Percentiles rank a stretch among this genome's conserved stretches.
Conservation (phyloP, 2,329 filamentous ascomycete species). For the Corynespora cassiicola region DNA sequence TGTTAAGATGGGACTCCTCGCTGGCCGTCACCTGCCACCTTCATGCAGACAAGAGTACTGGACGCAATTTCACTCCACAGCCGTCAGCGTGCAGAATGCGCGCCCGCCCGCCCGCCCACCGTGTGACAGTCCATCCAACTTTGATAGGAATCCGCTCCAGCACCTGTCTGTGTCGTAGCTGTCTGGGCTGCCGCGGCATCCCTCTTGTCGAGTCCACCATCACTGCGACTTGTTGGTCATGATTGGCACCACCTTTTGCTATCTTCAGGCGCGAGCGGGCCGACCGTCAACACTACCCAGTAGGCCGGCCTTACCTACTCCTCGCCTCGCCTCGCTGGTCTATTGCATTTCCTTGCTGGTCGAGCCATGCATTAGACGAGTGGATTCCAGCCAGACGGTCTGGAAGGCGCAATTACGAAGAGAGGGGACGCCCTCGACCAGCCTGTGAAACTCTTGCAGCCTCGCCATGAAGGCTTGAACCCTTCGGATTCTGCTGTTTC, state of each 20-base stretch:
- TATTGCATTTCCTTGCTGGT: constrained; percentile 8
- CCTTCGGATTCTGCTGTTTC: constrained; percentile 33
- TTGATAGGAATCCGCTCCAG: constrained; percentile 4
- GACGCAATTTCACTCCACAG: constrained; percentile 22
- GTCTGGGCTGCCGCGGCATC: constrained; percentile 25
- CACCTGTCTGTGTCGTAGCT: constrained; percentile 6
- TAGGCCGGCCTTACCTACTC: constrained; percentile 14
- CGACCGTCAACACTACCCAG: constrained; percentile 18
- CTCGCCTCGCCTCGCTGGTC: constrained; percentile 4
- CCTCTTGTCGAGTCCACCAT: too few relatives aligned
- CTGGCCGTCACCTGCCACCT: constrained; percentile 28
- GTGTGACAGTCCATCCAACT: constrained; percentile 10
- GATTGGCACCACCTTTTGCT: constrained; percentile 10
- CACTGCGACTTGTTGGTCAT: constrained; percentile 15
- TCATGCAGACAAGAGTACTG: constrained; percentile 35
- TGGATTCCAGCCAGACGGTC: constrained; percentile 6
- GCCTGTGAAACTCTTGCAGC: constrained; percentile 35
- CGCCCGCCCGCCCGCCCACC: constrained; percentile 13
- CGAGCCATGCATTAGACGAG: constrained; percentile 8
- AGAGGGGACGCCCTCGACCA: too few relatives aligned
- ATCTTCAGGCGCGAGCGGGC: constrained; percentile 10
- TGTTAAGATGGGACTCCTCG: constrained; percentile 24
- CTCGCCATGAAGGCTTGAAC: too few relatives aligned
- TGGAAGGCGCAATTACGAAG: too few relatives aligned
- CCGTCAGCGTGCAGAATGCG: constrained; percentile 14